Base-by-base conservation (phyloP, 768 basidiomycete species). In the Panus rudis region DNA sequence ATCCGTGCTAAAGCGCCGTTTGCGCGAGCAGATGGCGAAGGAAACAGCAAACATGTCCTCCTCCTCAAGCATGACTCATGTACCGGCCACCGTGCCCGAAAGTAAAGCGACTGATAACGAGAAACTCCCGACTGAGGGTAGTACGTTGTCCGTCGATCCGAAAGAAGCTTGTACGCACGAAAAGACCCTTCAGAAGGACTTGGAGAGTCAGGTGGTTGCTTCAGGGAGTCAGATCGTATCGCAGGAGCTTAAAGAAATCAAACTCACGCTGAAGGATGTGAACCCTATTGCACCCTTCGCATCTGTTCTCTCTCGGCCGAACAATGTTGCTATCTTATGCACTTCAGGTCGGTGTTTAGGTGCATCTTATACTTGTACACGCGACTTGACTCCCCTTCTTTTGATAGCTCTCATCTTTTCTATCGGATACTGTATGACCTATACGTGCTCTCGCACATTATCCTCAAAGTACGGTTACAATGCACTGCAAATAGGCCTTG, bases 381-480 rank as follows among this genome's bases (percentile, higher is more conserved):
- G n/a, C n/a, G n/a, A n/a, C n/a, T 5, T 30, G 6, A 19, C 19
- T 19, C 17, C 13, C 16, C 13, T 24, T 4, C 25, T 20, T 21
- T 34, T n/a, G 32, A 22, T 49, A 82, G 89, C 84, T 13, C 55
- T 87, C 19, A 62, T 82, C 10, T 92, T 85, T 53, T 83, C 79
- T 0, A 81, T 79, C 40, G 74, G 69, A 28, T 92, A 84, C 59
- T 69, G 76, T 33, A 69, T 92, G 27, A 65, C 76, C 2, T 93
- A 90, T 57, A 87, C 87, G 0, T 78, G 78, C 13, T 71, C 86
- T 6, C 72, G 84, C 46, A 89, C 85, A 1, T 69, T 93, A 10
- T 72, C 67, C 6, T 58, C 62, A 22, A 61, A 69, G 2, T 93
- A 93, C 53, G 56, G 70, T 22, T 91, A 83, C 58, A 66, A 75